A percentile compares a stretch with the other conserved stretches of the same genome.
These are phyloP conservation scores for Quercus parvula DNA, from an alignment of 306 rosid species.

Conservation along the genomic window DNA sequence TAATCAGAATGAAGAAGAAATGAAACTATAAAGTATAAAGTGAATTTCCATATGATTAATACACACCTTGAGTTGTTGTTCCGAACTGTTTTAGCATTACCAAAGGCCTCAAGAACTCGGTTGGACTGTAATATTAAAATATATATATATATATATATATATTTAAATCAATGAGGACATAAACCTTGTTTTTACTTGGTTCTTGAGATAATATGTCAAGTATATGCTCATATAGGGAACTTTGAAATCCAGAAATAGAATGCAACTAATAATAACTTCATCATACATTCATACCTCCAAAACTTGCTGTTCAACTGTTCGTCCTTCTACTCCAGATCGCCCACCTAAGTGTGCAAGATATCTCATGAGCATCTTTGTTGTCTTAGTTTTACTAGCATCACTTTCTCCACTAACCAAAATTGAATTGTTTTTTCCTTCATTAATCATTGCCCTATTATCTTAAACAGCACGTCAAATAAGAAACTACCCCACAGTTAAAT, in stretches of 20 bases:
- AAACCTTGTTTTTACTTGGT: no score
- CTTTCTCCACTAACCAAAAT: constrained; percentile 99
- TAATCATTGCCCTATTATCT: constrained; percentile 77
- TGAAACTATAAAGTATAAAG: no score
- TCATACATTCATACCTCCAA: constrained; percentile 87
- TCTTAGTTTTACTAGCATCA: constrained; percentile 99
- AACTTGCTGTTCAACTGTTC: constrained; percentile 99
- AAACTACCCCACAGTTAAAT: not conserved
- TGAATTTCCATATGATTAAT: constrained; percentile 5
- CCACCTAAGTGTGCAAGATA: constrained; percentile 97
- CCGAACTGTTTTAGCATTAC: constrained; percentile 95
- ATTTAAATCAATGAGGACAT: not conserved
- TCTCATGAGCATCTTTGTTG: constrained; percentile 97
- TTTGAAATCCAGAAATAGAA: constrained; percentile 4
- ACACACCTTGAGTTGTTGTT: constrained; percentile 95
- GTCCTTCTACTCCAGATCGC: constrained; percentile 95
- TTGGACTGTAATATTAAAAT: constrained; percentile 65
- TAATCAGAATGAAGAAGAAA: no score
- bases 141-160: no score
- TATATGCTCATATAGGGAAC: not conserved
- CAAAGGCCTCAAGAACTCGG: constrained; percentile 99
- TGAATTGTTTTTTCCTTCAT: constrained; percentile 97
- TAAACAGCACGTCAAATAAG: constrained; percentile 19
- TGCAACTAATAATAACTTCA: not conserved
- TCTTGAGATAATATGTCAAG: no score